Percentiles rank a stretch among this genome's conserved stretches.
Evolutionary conservation across 1,284 basidiomycete species (phyloP).

Genomic region (Moniliophthora roreri): DNA sequence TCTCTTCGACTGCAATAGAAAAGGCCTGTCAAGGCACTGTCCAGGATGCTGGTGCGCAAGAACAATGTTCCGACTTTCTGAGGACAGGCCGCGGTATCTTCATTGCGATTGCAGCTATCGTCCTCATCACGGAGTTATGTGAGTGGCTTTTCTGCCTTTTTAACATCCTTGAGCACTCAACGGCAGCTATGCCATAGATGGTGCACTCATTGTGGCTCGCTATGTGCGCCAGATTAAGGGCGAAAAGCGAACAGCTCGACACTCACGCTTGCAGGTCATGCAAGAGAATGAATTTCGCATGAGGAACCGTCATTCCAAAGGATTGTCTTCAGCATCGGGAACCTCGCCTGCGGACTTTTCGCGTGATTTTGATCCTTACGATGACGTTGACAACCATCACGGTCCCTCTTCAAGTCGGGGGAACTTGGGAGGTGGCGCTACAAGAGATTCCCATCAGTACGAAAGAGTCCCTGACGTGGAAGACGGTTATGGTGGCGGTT

Average conservation of each 20-base stretch:
- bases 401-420: background rate
- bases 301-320: background rate
- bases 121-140: slow-evolving; percentile 58
- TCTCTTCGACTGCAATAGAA: slow-evolving; percentile 39
- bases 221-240: slow-evolving; percentile 55
- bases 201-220: slow-evolving; percentile 55
- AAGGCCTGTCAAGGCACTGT: slow-evolving; percentile 48
- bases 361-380: slow-evolving; percentile 17
- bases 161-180: background rate
- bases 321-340: background rate
- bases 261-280: slow-evolving; percentile 26
- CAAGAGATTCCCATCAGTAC: slow-evolving; percentile 1
- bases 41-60: slow-evolving; percentile 36
- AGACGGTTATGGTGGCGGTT: slow-evolving; percentile 18
- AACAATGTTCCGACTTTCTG: slow-evolving; percentile 44
- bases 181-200: slow-evolving; percentile 39
- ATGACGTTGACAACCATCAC: slow-evolving; percentile 2
- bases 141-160: slow-evolving; percentile 22
- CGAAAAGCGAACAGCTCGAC: slow-evolving; percentile 44
- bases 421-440: background rate
- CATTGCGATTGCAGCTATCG: slow-evolving; percentile 39
- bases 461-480: slow-evolving; percentile 11
- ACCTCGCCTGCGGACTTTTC: slow-evolving; percentile 2
- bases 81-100: slow-evolving; percentile 45
- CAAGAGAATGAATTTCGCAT: slow-evolving; percentile 4